Base-by-base conservation (phyloP, 768 basidiomycete genomes). In the Dentipellis sp. region DNA sequence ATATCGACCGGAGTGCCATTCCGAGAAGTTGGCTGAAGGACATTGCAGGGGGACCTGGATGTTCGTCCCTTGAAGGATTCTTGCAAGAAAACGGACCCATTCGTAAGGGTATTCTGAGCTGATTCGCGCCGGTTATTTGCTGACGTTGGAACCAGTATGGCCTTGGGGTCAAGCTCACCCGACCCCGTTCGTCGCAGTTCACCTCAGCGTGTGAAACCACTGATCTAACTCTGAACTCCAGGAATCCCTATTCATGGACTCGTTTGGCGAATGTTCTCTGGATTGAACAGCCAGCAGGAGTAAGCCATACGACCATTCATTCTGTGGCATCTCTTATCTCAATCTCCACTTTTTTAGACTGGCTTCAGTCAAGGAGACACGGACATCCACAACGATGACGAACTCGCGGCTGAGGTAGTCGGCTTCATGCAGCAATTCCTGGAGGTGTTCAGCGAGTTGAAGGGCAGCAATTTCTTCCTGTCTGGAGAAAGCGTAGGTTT, bases 251-350 rank as follows among this genome's bases (percentile, higher is more conserved):
- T 48, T 60, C 82, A 62, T 88, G 86, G 86, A 88, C 85, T 0
- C 87, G 86, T 61, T 73, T 88, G 7, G 82, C 84, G 0, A 85
- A 82, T 52, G 73, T 88, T 8, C 71, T 88, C 9, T 88, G 80
- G 79, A 81, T 88, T 8, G 86, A 89, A 60, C 86, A 88, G 58
- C 86, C 86, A 0, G 83, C 88, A 34, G 86, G 86, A 1, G 66
- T 67, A 54, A n/a, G 66, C 59, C 7, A n/a, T 10, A 10, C 14
- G 3, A 29, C 6, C 3, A 29, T 29, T 6, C 29, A 3, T 29
- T 29, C 12, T 38, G 12, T 21, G 19, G 22, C 1, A 17, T 22
- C 4, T 35, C 4, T 1, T 4, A 16, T 17, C 45, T 17, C 12
- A 4, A 39, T 11, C 21, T n/a, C 29, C 14, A 40, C 11, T 46